These are phyloP conservation scores for Phytophthora ramorum DNA, from an alignment of 352 stramenopile genomes.

Conservation along the genomic window DNA sequence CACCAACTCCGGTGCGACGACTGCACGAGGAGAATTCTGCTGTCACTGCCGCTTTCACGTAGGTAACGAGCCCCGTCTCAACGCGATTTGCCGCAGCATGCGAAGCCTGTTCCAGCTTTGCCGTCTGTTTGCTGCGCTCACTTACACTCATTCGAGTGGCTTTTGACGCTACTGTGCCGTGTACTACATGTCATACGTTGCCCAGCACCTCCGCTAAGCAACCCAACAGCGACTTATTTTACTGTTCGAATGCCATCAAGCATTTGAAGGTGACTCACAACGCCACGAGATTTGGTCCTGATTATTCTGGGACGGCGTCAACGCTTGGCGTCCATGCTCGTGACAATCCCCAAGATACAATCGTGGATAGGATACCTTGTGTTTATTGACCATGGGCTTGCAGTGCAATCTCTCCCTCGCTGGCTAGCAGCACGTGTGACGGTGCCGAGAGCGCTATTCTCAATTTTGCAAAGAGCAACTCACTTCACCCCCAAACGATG, in stretches of 20 bases:
- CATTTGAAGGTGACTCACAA: not conserved
- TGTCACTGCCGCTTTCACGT: too few relatives aligned
- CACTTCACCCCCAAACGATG: slow-evolving; percentile 13
- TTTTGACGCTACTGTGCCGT: too few relatives aligned
- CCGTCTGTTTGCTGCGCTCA: too few relatives aligned
- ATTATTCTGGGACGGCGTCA: not conserved
- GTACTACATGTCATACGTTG: not conserved
- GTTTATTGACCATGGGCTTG: not conserved
- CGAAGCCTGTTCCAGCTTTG: too few relatives aligned
- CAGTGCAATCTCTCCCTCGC: not conserved
- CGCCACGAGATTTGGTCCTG: not conserved
- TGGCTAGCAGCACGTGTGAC: slow-evolving; percentile 2
- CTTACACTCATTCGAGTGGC: too few relatives aligned
- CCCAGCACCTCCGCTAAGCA: too few relatives aligned
- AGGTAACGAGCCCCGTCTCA: too few relatives aligned
- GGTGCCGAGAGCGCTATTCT: slow-evolving; percentile 4
- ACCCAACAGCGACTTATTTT: not conserved
- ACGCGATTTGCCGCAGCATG: too few relatives aligned
- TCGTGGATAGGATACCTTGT: slow-evolving; percentile 1
- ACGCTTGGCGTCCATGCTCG: not conserved
- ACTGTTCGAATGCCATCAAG: not conserved
- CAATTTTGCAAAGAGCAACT: slow-evolving; percentile 7
- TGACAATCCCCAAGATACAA: slow-evolving; percentile 4
- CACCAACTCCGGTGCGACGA: too few relatives aligned
- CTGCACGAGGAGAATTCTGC: too few relatives aligned